A percentile compares a stretch with the other conserved stretches of the same genome.
Conservation (phyloP, 1,284 basidiomycete genomes). For the Melampsora larici-populina region DNA sequence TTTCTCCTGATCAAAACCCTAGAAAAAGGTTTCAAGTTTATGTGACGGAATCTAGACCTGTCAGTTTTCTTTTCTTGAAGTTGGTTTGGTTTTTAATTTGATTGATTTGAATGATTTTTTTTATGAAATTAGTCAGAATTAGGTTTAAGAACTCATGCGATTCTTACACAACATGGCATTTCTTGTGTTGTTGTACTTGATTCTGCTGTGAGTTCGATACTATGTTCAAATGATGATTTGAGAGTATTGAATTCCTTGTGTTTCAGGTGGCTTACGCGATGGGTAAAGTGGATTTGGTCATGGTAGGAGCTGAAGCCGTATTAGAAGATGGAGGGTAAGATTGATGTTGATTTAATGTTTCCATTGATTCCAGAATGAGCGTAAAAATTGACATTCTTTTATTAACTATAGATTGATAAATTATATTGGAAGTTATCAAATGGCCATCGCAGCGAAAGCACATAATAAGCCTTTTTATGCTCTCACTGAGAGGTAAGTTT, state of each 20-base stretch:
- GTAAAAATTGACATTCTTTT: constrained; percentile 6
- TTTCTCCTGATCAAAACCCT: constrained; percentile 64
- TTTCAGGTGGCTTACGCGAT: constrained; percentile 72
- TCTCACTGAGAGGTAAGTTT: constrained; percentile 65
- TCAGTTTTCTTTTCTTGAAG: constrained; percentile 57
- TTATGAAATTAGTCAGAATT: constrained; percentile 44
- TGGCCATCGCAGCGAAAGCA: constrained; percentile 91
- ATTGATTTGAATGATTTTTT: not conserved
- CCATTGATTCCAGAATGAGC: not conserved
- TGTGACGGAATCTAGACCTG: constrained; percentile 90
- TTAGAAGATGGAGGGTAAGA: constrained; percentile 70
- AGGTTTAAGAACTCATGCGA: constrained; percentile 82
- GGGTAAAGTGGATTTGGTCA: constrained; percentile 88
- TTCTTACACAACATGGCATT: constrained; percentile 77
- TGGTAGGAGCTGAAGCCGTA: constrained; percentile 95
- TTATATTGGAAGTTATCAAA: constrained; percentile 81
- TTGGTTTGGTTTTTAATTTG: not conserved
- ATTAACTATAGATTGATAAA: constrained; percentile 68
- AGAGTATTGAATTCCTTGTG: not conserved
- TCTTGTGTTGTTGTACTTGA: constrained; percentile 93
- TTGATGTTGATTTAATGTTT: not conserved
- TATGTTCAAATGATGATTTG: not conserved
- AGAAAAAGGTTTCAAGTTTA: constrained; percentile 93
- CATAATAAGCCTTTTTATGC: constrained; percentile 95
- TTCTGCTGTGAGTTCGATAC: constrained; percentile 66